Conservation (phyloP, 805 yeast species). For the Ogataea glucozyma region DNA sequence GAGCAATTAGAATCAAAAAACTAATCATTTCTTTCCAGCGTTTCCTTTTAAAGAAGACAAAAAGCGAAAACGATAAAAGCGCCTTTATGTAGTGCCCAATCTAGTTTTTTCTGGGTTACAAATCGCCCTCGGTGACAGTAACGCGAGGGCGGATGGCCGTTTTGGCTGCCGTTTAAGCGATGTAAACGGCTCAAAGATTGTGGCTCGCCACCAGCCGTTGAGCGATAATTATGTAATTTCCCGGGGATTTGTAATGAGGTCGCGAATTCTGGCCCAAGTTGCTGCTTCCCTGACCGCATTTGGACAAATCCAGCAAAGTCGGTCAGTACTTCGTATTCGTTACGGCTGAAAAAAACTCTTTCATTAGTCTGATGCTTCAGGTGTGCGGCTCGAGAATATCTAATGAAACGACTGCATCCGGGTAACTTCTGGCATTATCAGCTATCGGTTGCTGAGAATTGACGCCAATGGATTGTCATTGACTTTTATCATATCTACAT, state of each 20-base stretch:
- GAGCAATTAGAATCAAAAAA: conserved; percentile 28
- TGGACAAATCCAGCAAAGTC: not conserved
- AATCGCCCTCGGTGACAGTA: conserved; percentile 6
- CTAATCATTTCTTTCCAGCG: conserved; percentile 24
- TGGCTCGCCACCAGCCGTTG: conserved; percentile 6
- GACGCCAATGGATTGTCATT: no score
- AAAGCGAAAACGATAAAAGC: not conserved
- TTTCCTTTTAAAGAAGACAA: not conserved
- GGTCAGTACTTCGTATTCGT: conserved; percentile 5
- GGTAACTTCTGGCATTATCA: no score
- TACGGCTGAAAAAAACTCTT: conserved; percentile 4
- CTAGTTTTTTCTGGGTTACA: conserved; percentile 6
- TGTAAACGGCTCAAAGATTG: not conserved
- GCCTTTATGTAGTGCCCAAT: conserved; percentile 2
- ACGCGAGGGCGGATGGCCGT: not conserved
- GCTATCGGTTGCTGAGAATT: no score
- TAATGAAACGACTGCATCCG: no score
- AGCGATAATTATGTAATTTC: not conserved
- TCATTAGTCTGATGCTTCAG: no score
- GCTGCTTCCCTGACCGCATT: not conserved
- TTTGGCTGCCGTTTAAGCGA: not conserved
- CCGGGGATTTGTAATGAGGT: conserved; percentile 6
- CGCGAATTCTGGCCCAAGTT: conserved; percentile 3
- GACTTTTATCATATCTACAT: no score
- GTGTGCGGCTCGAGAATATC: not conserved